Base-by-base conservation (phyloP, 306 rosid genomes). In the Pterocarpus santalinus region DNA sequence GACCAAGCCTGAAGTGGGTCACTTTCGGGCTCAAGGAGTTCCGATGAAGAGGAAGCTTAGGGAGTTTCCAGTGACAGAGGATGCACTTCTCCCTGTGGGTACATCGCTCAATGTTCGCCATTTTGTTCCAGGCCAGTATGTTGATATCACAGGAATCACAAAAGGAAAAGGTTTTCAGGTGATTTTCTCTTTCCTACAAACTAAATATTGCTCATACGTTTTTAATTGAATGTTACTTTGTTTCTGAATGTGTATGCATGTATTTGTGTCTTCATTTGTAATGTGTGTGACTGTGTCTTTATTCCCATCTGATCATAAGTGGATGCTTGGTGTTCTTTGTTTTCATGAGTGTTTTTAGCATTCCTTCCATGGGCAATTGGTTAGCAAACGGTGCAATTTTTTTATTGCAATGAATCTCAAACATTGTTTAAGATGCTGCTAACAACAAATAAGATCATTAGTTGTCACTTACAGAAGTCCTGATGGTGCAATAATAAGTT, bases 121-220 rank as follows among this genome's bases (percentile, higher is more conserved):
- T 88, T 95, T 95, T 89, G 97, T 95, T 65, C 98, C 99, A 1
- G 99, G 99, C 33, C 99, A 95, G 60, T 92, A 83, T 80, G 97
- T 96, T 61, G 99, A 96, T 80, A 84, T 96, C 46, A 73, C 90
- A 0, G 99, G 99, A 87, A 93, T 89, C 82, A 86, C 97, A 4
- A 87, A 87, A 79, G 99, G 99, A 80, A 93, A 96, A 78, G 99
- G 99, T 83, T 93, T 92, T 83, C 98, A 96, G 99, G 98, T 96
- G 84, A 65, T 73, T 67, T 63, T 41, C 75, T 41, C 66, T 65
- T 32, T 44, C 64, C 47, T 69, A 57, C 46, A n/a, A 64, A 58
- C 60, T 60, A 57, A 60, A 33, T 58, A 17, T 44, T 63, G 68
- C 49, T 75, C 55, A 14, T 70, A 52, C 7, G 30, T 10, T 39